Evolutionary conservation across 306 rosid genomes (phyloP).

Genomic region (Citrullus mucosospermus): DNA sequence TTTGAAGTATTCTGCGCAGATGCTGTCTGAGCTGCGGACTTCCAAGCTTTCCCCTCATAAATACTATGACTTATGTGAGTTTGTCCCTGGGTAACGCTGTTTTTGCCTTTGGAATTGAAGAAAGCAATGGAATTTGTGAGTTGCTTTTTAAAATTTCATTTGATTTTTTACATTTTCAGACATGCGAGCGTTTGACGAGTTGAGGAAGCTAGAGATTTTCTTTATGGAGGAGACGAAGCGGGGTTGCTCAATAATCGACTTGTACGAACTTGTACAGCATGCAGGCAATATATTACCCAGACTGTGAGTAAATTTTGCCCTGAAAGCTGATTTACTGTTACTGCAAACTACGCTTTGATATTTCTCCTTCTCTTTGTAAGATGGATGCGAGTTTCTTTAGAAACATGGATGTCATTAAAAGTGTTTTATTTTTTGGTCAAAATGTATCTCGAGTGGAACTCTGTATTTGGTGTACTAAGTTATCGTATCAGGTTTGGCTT

Average conservation of each 20-base stretch:
- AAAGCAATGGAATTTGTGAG: background rate
- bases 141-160: background rate
- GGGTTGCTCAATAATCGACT: slow-evolving; percentile 92
- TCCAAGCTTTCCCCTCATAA: slow-evolving; percentile 98
- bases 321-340: background rate
- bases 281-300: slow-evolving; percentile 96
- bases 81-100: slow-evolving; percentile 17
- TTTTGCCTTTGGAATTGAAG: background rate
- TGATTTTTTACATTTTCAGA: slow-evolving; percentile 26
- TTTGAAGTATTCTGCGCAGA: slow-evolving; percentile 90
- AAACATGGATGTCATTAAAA: background rate
- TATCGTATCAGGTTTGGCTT: background rate
- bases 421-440: too few relatives aligned
- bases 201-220: slow-evolving; percentile 90
- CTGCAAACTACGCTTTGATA: background rate
- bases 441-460: background rate
- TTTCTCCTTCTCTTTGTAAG: background rate
- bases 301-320: slow-evolving; percentile 37
- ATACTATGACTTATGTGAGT: slow-evolving; percentile 86
- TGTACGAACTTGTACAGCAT: slow-evolving; percentile 94
- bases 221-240: slow-evolving; percentile 97
- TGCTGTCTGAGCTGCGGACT: slow-evolving; percentile 95
- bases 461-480: background rate
- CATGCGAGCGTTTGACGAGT: slow-evolving; percentile 95
- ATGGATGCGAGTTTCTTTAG: background rate